Conservation (phyloP, 305 asterid genomes). For the Ilex paraguariensis region DNA sequence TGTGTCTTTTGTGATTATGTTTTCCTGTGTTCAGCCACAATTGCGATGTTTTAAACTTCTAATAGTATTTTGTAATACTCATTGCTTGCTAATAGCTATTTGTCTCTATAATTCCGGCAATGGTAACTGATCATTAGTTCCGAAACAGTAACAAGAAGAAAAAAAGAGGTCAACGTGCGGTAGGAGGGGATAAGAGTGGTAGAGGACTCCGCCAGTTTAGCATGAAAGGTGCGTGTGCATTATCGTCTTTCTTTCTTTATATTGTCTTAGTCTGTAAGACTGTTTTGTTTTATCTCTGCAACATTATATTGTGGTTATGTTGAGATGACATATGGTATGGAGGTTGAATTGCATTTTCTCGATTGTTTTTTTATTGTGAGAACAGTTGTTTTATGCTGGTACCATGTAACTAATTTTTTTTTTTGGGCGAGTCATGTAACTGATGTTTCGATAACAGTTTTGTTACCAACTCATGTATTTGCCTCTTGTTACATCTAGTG, state of each 20-base stretch:
- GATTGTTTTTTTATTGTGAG: background rate
- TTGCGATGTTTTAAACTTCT: background rate
- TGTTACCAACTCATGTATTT: constrained; percentile 13
- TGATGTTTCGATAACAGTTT: constrained; percentile 13
- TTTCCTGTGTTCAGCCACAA: background rate
- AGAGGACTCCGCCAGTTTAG: constrained; percentile 99
- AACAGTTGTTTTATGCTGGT: background rate
- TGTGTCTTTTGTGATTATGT: background rate
- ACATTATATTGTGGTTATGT: background rate
- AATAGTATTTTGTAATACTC: no score
- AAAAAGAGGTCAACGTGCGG: constrained; percentile 95
- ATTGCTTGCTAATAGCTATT: background rate
- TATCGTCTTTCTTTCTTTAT: constrained; percentile 10
- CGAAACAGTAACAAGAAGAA: constrained; percentile 63
- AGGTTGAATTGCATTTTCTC: background rate
- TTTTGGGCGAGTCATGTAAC: constrained; percentile 1
- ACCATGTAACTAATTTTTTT: background rate
- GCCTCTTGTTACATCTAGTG: constrained; percentile 42
- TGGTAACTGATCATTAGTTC: constrained; percentile 11
- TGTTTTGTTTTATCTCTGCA: background rate
- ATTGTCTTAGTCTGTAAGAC: background rate
- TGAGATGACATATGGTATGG: background rate
- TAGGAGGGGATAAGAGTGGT: constrained; percentile 85
- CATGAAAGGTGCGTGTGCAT: constrained; percentile 70
- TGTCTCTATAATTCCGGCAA: background rate